Evolutionary conservation across 352 stramenopile genomes (phyloP), one percentile per base, ranked within the genome.

Genomic region (Peronosclerospora sorghi): DNA sequence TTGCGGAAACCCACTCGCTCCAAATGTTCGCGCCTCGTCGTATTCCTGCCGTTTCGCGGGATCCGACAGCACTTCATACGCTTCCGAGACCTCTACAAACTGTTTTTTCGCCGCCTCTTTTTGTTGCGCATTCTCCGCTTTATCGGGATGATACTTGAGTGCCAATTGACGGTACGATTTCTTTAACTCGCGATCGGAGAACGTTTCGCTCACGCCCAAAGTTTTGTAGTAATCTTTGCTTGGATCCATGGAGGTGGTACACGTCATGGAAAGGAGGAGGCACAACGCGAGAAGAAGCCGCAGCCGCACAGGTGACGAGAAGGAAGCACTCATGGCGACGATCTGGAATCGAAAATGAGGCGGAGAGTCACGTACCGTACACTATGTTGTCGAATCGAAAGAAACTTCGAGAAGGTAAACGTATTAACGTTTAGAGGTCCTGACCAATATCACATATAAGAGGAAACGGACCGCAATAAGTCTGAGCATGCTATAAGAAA

Each of bases 1-100:
- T 10, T 44, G 45, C 8, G 40, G 41, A 9, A 44, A 44, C 13
- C 43, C 43, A 15, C 37, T 45, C 51, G 14, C 44, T 38, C 58
- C 56, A 41, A 74, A 73, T 1, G 49, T 54, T n/a, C 71, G 64
- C 7, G 67, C 71, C 24, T 94, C 63, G 51, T 97, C 89, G 58
- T 96, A 97, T 27, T 92, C 81, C 6, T 88, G 63, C 29, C 86
- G 70, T 61, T 94, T 91, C 12, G 92, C 58, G 32, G 80, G 59
- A 42, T 97, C 89, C 13, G 80, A 93, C 14, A 97, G 76, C 48
- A 96, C 84, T 47, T 95, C 83, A 54, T 96, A 97, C 2, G 89
- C 89, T 45, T 95, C 81, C 14, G 70, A 92, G 26, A 96, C 83
- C 39, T 95, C 73, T 17, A 96, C 85, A 51, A 97, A 97, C 55